These are phyloP conservation scores for Trametes cingulata DNA, from an alignment of 768 basidiomycete species.

Conservation along the genomic window DNA sequence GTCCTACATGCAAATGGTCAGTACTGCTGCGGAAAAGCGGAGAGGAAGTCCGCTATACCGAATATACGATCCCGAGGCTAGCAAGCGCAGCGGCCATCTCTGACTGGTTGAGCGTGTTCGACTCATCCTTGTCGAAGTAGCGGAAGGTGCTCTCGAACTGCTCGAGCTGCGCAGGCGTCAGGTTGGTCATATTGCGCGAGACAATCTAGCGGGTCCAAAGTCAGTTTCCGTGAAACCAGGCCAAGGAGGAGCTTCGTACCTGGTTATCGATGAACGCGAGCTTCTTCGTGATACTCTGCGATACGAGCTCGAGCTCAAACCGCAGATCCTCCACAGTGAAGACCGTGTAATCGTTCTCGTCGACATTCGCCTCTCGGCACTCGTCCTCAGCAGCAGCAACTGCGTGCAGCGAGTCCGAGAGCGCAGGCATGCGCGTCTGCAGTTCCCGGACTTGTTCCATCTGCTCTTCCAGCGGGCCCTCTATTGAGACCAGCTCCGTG, in stretches of 20 bases:
- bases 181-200: constrained; percentile 88
- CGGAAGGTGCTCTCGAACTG: constrained; percentile 98
- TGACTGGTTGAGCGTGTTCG: constrained; percentile 79
- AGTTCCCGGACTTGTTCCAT: constrained; percentile 66
- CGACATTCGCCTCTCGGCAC: constrained; percentile 86
- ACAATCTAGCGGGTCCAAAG: constrained; percentile 68
- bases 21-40: too few species aligned
- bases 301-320: constrained; percentile 84
- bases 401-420: constrained; percentile 54
- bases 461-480: constrained; percentile 82
- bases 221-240: background rate
- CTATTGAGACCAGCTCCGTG: constrained; percentile 68
- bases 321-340: constrained; percentile 87
- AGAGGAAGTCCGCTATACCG: constrained; percentile 57
- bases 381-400: constrained; percentile 70
- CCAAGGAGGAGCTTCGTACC: constrained; percentile 38
- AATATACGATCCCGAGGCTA: constrained; percentile 91
- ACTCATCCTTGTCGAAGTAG: constrained; percentile 93
- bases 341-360: constrained; percentile 95
- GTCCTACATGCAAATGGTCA: constrained; percentile 54
- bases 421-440: constrained; percentile 63
- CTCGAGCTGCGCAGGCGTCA: constrained; percentile 94
- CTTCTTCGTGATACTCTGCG: constrained; percentile 82
- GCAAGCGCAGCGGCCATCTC: constrained; percentile 96
- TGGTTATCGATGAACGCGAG: constrained; percentile 97